Evolutionary conservation across 2,329 filamentous ascomycete species (phyloP).

Genomic region (Phaeosphaeriaceae sp.): DNA sequence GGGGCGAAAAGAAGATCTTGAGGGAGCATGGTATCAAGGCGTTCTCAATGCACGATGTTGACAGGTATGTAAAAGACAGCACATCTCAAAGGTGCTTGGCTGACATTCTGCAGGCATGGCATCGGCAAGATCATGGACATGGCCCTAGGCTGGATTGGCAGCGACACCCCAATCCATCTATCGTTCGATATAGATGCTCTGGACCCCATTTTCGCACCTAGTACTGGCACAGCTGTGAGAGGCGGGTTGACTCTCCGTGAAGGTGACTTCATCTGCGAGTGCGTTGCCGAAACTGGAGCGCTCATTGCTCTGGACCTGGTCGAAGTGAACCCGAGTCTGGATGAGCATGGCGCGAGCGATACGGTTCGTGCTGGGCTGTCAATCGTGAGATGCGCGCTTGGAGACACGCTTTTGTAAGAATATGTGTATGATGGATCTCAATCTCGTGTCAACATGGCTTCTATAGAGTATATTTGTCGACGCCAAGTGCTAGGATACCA

Average conservation of each 20-base stretch:
- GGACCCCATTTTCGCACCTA: slow-evolving; percentile 95
- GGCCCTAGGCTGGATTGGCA: slow-evolving; percentile 95
- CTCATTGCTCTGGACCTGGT: slow-evolving; percentile 65
- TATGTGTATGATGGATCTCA: neutral
- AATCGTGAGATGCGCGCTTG: slow-evolving; percentile 87
- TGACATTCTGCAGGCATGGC: slow-evolving; percentile 68
- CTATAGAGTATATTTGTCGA: neutral
- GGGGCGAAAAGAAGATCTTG: slow-evolving; percentile 91
- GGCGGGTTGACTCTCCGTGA: slow-evolving; percentile 93
- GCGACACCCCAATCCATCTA: slow-evolving; percentile 93
- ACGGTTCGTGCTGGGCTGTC: slow-evolving; percentile 91
- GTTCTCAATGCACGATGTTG: slow-evolving; percentile 98
- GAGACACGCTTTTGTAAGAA: slow-evolving; percentile 80
- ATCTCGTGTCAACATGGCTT: neutral
- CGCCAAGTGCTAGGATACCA: neutral
- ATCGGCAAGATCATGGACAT: slow-evolving; percentile 97
- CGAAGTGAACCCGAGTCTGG: slow-evolving; percentile 60
- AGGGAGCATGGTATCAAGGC: slow-evolving; percentile 90
- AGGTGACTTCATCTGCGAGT: slow-evolving; percentile 93
- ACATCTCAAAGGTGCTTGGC: neutral
- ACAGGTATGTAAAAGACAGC: slow-evolving; percentile 65
- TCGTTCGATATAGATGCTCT: slow-evolving; percentile 97
- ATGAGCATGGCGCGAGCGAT: slow-evolving; percentile 72
- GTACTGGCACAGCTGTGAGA: slow-evolving; percentile 92
- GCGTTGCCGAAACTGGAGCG: slow-evolving; percentile 63